Conservation (phyloP, 1,284 basidiomycete genomes). For the Takashimella tepidaria region DNA sequence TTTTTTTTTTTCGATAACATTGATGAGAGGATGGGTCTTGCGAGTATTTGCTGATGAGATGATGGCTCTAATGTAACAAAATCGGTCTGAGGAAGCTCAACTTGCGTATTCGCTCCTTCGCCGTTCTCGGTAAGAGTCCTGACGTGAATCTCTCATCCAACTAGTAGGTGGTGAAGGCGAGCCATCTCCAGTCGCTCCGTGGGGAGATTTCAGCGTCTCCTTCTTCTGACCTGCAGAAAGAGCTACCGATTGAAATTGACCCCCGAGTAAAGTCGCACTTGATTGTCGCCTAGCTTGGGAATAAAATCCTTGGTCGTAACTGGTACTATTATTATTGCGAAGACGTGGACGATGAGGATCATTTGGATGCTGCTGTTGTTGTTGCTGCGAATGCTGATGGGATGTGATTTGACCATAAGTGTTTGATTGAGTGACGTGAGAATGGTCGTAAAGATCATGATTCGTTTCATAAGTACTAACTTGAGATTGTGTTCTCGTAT, state of each 20-base stretch:
- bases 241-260: background rate
- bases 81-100: no score
- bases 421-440: background rate
- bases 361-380: constrained; percentile 2
- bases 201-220: no score
- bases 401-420: background rate
- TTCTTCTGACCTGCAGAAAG: background rate
- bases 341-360: background rate
- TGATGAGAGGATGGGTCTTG: no score
- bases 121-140: background rate
- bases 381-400: background rate
- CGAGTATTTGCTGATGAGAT: no score
- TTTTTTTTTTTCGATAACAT: no score
- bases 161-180: no score
- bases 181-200: background rate
- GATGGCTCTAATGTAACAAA: no score
- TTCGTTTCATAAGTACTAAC: background rate
- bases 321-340: background rate
- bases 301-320: background rate
- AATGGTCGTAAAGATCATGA: background rate
- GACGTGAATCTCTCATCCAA: no score
- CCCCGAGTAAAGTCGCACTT: background rate
- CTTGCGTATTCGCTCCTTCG: background rate
- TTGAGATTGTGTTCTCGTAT: background rate
- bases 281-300: background rate